Evolutionary conservation across 768 basidiomycete genomes (phyloP).

Genomic region (Tylopilus sp.): DNA sequence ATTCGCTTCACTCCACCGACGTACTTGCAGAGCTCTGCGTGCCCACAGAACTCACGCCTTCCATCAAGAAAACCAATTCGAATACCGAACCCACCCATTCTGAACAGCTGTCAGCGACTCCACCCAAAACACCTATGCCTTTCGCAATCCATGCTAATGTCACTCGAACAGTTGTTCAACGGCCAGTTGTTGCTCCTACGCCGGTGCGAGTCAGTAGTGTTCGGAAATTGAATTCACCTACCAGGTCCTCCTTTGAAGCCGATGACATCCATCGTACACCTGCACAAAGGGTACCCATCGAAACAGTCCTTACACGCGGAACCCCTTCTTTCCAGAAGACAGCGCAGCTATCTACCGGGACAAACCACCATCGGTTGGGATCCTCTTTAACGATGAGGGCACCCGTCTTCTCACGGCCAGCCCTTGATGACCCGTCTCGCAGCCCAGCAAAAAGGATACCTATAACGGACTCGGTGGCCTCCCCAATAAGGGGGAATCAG

Average conservation of each 20-base stretch:
- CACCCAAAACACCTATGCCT: slow-evolving; percentile 13
- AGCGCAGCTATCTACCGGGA: slow-evolving; percentile 29
- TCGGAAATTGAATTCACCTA: slow-evolving; percentile 24
- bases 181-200: slow-evolving; percentile 29
- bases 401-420: slow-evolving; percentile 42
- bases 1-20: slow-evolving; percentile 49
- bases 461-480: slow-evolving; percentile 25
- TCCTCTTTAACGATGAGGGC: slow-evolving; percentile 14
- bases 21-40: slow-evolving; percentile 39
- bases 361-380: slow-evolving; percentile 20
- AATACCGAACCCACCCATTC: slow-evolving; percentile 2
- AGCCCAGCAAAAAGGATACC: slow-evolving; percentile 35
- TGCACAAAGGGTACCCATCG: slow-evolving; percentile 59
- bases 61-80: slow-evolving; percentile 11
- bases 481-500: slow-evolving; percentile 19
- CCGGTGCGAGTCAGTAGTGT: slow-evolving; percentile 20
- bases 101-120: slow-evolving; percentile 24
- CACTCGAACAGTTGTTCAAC: slow-evolving; percentile 21
- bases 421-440: slow-evolving; percentile 35
- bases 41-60: slow-evolving; percentile 16
- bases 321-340: slow-evolving; percentile 49
- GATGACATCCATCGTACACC: slow-evolving; percentile 51
- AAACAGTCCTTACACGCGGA: slow-evolving; percentile 47
- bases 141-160: slow-evolving; percentile 13
- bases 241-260: slow-evolving; percentile 33